These are phyloP conservation scores for Aspergillus taichungensis DNA, from an alignment of 495 filamentous ascomycete species.

Conservation along the genomic window DNA sequence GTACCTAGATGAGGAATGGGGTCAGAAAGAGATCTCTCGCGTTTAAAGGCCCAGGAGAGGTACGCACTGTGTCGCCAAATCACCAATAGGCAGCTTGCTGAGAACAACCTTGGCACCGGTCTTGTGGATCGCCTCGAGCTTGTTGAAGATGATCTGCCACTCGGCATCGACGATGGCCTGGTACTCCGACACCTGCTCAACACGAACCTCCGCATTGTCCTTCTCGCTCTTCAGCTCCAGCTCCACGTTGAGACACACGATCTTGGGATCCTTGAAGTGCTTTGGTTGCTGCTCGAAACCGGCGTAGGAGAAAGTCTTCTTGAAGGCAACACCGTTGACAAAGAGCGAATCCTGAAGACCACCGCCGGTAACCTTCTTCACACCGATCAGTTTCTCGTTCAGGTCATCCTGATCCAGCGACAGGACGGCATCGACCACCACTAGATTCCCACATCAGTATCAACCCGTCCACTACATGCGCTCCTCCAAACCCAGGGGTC, in stretches of 20 bases:
- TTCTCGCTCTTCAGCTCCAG: slow-evolving; percentile 97
- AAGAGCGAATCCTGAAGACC: slow-evolving; percentile 95
- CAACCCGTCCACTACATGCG: not conserved
- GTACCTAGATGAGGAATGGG: slow-evolving; percentile 41
- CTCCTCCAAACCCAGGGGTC: slow-evolving; percentile 11
- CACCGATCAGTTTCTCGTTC: slow-evolving; percentile 94
- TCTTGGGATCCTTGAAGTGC: slow-evolving; percentile 83
- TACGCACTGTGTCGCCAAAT: slow-evolving; percentile 86
- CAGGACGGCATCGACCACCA: slow-evolving; percentile 96
- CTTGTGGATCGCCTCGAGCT: slow-evolving; percentile 86
- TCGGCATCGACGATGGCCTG: slow-evolving; percentile 98
- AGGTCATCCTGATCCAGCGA: slow-evolving; percentile 96
- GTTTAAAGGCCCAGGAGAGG: not conserved
- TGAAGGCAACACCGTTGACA: slow-evolving; percentile 97
- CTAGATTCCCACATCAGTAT: slow-evolving; percentile 34
- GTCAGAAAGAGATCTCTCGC: not conserved
- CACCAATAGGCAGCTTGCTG: slow-evolving; percentile 94
- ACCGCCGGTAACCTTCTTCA: slow-evolving; percentile 96
- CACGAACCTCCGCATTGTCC: slow-evolving; percentile 95
- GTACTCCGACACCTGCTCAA: slow-evolving; percentile 98
- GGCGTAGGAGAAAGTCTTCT: slow-evolving; percentile 99
- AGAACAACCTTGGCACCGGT: slow-evolving; percentile 95
- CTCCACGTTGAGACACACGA: slow-evolving; percentile 95
- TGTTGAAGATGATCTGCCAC: slow-evolving; percentile 99
- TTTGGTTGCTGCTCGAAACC: slow-evolving; percentile 99